A percentile compares a stretch with the other conserved stretches of the same genome.
phyloP scores from a whole-genome alignment of 116 monocot genomes.

The Phalaenopsis hybrid region DNA sequence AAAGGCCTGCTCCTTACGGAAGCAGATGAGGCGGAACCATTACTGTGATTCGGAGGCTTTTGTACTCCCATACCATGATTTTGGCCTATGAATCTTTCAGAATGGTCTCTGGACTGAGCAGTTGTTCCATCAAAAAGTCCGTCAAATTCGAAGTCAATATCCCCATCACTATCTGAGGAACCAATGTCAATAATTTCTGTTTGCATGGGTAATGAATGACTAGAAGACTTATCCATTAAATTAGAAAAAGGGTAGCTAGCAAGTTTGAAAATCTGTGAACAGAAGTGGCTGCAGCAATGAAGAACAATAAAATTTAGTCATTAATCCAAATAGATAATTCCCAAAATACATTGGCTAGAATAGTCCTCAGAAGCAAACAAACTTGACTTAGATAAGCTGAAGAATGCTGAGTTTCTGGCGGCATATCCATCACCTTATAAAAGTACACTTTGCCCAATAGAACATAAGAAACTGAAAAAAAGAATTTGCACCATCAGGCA shows the following conservation, averaged over 20 bases:
- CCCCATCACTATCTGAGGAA: constrained; percentile 9
- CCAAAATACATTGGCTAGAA: background rate
- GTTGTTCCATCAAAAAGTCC: background rate
- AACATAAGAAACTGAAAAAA: background rate
- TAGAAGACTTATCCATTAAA: constrained; percentile 2
- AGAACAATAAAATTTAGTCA: background rate
- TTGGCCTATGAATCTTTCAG: background rate
- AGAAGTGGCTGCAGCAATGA: background rate
- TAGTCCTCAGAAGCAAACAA: background rate
- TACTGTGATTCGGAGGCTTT: background rate
- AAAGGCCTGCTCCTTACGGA: background rate
- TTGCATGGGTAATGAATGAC: constrained; percentile 9
- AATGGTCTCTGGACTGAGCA: background rate
- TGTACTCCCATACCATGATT: background rate
- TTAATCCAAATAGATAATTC: background rate
- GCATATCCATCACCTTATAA: constrained; percentile 8
- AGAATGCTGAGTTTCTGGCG: background rate
- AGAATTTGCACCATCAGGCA: background rate
- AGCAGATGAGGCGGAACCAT: background rate
- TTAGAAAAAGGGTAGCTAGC: background rate
- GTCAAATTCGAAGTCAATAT: background rate
- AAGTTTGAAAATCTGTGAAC: background rate
- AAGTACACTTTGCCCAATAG: background rate
- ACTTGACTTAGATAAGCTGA: background rate
- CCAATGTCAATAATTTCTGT: constrained; percentile 3